A percentile compares a stretch with the other conserved stretches of the same genome.
Evolutionary conservation across 2,329 filamentous ascomycete species (phyloP).

Genomic region (Diplocarpon rosae): DNA sequence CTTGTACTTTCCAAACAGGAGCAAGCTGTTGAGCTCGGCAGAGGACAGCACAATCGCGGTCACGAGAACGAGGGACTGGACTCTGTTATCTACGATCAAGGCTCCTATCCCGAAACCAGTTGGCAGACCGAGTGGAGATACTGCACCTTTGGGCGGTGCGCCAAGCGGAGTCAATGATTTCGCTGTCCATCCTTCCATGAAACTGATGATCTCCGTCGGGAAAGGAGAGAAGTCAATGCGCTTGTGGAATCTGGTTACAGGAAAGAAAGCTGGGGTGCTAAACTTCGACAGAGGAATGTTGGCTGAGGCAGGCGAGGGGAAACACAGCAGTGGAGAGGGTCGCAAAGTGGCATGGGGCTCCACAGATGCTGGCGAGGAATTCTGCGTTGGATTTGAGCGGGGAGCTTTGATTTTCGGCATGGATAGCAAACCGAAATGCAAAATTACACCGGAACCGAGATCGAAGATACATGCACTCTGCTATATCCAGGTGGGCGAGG

Average conservation of each 20-base stretch:
- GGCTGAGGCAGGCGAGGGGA: conserved; percentile 63
- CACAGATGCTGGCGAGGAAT: conserved; percentile 66
- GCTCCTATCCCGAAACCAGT: conserved; percentile 71
- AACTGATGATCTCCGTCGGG: conserved; percentile 88
- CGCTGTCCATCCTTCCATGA: conserved; percentile 90
- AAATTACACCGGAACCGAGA: conserved; percentile 51
- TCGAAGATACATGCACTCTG: conserved; percentile 77
- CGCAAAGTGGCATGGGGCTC: conserved; percentile 70
- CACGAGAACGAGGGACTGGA: conserved; percentile 81
- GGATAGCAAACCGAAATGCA: conserved; percentile 72
- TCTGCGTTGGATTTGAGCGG: conserved; percentile 79
- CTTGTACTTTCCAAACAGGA: conserved; percentile 71
- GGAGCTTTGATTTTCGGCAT: conserved; percentile 79
- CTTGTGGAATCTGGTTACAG: conserved; percentile 92
- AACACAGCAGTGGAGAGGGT: conserved; percentile 71
- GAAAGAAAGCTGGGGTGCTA: conserved; percentile 86
- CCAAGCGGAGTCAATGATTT: conserved; percentile 92
- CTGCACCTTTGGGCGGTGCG: conserved; percentile 66
- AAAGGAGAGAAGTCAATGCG: conserved; percentile 86
- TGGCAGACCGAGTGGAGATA: conserved; percentile 81
- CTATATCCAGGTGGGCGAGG: conserved; percentile 49
- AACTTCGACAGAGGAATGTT: conserved; percentile 71
- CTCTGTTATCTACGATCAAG: conserved; percentile 76
- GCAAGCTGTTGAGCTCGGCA: conserved; percentile 76
- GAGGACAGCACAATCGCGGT: conserved; percentile 91